A percentile compares a stretch with the other conserved stretches of the same genome.
Evolutionary conservation across 2,329 filamentous ascomycete genomes (phyloP).

Genomic region (Zymoseptoria tritici): DNA sequence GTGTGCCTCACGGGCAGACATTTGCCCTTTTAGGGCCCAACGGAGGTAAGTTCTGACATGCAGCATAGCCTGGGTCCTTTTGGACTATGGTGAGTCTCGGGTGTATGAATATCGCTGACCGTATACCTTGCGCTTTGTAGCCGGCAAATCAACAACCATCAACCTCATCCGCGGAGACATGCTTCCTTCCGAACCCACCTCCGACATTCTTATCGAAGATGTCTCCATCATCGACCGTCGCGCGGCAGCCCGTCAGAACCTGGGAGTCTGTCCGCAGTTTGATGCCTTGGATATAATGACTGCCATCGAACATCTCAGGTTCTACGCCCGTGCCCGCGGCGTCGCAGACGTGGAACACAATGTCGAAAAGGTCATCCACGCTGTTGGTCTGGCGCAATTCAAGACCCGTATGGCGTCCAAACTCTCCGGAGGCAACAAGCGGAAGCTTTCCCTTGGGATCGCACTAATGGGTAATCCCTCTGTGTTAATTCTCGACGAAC

Average conservation of each 20-base stretch:
- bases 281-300: conserved; percentile 84
- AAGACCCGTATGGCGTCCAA: conserved; percentile 66
- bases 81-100: no score
- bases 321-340: conserved; percentile 80
- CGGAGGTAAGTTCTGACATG: no score
- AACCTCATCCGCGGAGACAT: conserved; percentile 84
- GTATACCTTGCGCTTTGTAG: no score
- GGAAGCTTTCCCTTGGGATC: conserved; percentile 84
- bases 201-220: conserved; percentile 74
- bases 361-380: conserved; percentile 67
- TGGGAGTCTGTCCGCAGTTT: conserved; percentile 81
- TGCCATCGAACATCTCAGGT: conserved; percentile 73
- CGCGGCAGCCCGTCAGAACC: conserved; percentile 62
- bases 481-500: conserved; percentile 83
- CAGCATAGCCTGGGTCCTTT: conserved; percentile 3
- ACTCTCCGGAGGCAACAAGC: conserved; percentile 83
- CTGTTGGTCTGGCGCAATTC: conserved; percentile 69
- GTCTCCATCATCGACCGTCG: conserved; percentile 66
- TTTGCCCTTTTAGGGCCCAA: conserved; percentile 76
- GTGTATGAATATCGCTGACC: no score
- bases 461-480: conserved; percentile 87
- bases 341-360: conserved; percentile 69
- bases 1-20: conserved; percentile 70
- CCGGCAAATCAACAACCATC: conserved; percentile 81
- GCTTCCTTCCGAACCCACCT: conserved; percentile 60